Evolutionary conservation across 2,329 filamentous ascomycete genomes (phyloP).

Genomic region (Kalmusia sp.): DNA sequence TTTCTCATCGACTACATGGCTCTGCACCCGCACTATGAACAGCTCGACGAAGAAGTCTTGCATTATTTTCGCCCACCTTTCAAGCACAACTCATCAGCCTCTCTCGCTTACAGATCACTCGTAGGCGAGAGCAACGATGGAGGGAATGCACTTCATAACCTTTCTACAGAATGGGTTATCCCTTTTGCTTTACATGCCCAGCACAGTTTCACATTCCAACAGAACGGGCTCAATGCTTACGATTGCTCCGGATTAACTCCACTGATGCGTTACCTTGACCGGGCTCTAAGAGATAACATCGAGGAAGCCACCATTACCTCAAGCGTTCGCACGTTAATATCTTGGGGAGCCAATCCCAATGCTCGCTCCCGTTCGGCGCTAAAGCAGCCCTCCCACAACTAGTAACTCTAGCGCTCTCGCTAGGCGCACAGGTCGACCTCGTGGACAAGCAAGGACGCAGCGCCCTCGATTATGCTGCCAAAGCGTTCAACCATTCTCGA

Average conservation of each 20-base stretch:
- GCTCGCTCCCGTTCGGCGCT: slow-evolving; percentile 7
- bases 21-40: background rate
- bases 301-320: background rate
- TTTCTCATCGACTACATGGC: slow-evolving; percentile 7
- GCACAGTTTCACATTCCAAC: background rate
- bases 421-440: background rate
- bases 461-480: slow-evolving; percentile 5
- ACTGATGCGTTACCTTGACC: background rate
- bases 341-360: background rate
- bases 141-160: background rate
- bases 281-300: background rate
- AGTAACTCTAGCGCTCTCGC: background rate
- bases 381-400: background rate
- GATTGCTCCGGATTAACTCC: slow-evolving; percentile 1
- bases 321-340: background rate
- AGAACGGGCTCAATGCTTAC: background rate
- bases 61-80: background rate
- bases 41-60: background rate
- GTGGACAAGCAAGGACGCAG: background rate
- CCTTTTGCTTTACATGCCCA: too few species aligned
- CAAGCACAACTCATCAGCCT: background rate
- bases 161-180: background rate
- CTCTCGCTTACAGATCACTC: background rate
- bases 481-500: background rate
- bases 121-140: background rate